Base-by-base conservation (phyloP, 441 rosid species). In the Breynia disticha region DNA sequence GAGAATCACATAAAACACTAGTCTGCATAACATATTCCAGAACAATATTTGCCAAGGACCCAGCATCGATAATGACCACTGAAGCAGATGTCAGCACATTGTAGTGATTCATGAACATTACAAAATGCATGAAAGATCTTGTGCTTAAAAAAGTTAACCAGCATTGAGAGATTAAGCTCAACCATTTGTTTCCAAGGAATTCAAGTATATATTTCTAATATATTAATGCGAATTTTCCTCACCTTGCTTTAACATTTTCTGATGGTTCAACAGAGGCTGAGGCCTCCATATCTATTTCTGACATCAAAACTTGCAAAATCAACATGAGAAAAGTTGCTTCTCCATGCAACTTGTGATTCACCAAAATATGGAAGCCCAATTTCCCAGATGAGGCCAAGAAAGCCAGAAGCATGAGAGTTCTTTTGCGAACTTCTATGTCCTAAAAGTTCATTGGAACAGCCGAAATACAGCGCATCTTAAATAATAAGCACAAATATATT, bases 381-480 rank as follows among this genome's bases (percentile, higher is more conserved):
- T 70, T 81, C 62, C 95, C 90, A 39, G 87, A 86, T 20, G 99
- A 84, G 56, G 80, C 86, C 56, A 82, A 60, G 55, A 79, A 80
- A 32, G 96, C 96, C 56, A 93, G 75, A 62, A 77, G 60, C 62
- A 67, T 69, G 46, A 84, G 64, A 37, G 79, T 83, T 46, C 71
- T 80, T 64, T 85, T 74, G 59, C 81, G 79, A 39, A 93, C 90
- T 63, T 77, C 81, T 65, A 86, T 67, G 49, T 79, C 96, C 99
- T 93, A 84, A 59, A 72, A 61, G 17, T 55, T 35, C 66, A 67
- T 24, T 42, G n/a, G 13, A 39, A 49, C 35, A 62, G 24, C 65
- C 52, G 41, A 19, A 54, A 42, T 15, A 35, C 19, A 38, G 61
- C 58, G 57, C 21, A 50, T 19, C 8, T 32, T 42, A 32, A 13